Base-by-base conservation (phyloP, 805 yeast genomes). In the Lipomyces spencermartinsiae region DNA sequence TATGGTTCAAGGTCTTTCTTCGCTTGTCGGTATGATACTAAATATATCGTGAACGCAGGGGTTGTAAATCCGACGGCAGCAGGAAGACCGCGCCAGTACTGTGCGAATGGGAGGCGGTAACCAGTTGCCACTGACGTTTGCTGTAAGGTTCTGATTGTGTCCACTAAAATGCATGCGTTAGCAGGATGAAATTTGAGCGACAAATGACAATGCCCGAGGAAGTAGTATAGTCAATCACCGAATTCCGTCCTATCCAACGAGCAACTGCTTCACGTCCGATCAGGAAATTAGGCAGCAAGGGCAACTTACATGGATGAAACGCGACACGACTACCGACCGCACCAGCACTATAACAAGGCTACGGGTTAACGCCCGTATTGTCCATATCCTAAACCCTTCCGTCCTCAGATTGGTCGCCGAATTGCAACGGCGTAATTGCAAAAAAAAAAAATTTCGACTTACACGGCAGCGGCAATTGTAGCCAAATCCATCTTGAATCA, bases 31-130 rank as follows among this genome's bases (percentile, higher is more conserved):
- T 81, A 81, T 10, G 83, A 74, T 9, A 79, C 81, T 64, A 81
- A 73, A 69, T 81, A 81, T 10, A 80, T 75, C 29, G 82, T 77
- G 72, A 79, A 80, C 6, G 83, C 83, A 0, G 84, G 84, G 1
- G 82, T 80, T 25, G 80, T 77, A 37, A 81, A 74, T 5, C 74
- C 76, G 29, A 80, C 76, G 10, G 82, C 75, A 0, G 82, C 81
- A 2, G 78, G 71, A 34, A 81, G 73, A 0, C 84, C 84, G 22
- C 82, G 73, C 80, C 81, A 81, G 70, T 79, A 80, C 53, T 79
- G 76, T 25, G 73, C 72, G 29, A 81, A 53, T 8, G 84, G 83
- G 64, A 81, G 69, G 39, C 74, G 69, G 70, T 76, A 76, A 68
- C 78, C 73, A 58, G 77, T 76, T 37, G 77, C 77, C 8, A 78